These are phyloP conservation scores for Metschnikowia shivogae DNA, from an alignment of 805 yeast genomes.

Conservation along the genomic window DNA sequence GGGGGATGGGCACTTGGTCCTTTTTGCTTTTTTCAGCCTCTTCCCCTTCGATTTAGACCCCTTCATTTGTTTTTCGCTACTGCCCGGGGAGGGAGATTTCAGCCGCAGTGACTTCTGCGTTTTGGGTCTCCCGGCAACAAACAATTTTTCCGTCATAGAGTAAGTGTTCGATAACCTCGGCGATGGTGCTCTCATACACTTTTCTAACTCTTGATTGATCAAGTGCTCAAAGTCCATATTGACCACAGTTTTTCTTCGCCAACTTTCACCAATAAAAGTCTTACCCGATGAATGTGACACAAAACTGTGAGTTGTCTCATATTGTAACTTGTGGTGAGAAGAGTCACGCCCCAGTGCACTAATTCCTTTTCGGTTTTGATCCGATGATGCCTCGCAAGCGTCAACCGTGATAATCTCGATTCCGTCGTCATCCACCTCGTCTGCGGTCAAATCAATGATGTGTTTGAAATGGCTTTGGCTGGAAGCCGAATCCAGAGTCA, in stretches of 20 bases:
- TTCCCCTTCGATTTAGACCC: not conserved
- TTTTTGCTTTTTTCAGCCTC: not conserved
- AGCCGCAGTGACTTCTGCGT: not conserved
- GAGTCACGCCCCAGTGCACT: not conserved
- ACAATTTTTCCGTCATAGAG: not conserved
- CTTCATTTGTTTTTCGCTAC: not conserved
- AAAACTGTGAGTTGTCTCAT: constrained; percentile 16
- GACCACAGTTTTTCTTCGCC: constrained; percentile 28
- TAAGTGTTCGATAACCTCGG: not conserved
- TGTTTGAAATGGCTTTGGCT: constrained; percentile 5
- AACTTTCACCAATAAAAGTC: constrained; percentile 23
- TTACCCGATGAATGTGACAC: constrained; percentile 25
- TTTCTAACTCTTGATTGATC: constrained; percentile 7
- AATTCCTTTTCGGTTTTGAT: not conserved
- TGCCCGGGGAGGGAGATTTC: not conserved
- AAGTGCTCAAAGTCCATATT: constrained; percentile 28
- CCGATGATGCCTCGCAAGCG: constrained; percentile 7
- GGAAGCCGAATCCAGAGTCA: too few species aligned
- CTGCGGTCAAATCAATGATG: constrained; percentile 16
- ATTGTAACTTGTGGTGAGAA: not conserved
- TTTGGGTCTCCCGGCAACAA: not conserved
- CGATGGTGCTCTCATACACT: not conserved
- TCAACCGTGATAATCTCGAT: constrained; percentile 14
- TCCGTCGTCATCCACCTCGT: constrained; percentile 12
- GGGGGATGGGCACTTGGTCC: not conserved